Evolutionary conservation across 2,329 filamentous ascomycete species (phyloP), one percentile per base, ranked within the genome.

Genomic region (Pseudopithomyces chartarum): DNA sequence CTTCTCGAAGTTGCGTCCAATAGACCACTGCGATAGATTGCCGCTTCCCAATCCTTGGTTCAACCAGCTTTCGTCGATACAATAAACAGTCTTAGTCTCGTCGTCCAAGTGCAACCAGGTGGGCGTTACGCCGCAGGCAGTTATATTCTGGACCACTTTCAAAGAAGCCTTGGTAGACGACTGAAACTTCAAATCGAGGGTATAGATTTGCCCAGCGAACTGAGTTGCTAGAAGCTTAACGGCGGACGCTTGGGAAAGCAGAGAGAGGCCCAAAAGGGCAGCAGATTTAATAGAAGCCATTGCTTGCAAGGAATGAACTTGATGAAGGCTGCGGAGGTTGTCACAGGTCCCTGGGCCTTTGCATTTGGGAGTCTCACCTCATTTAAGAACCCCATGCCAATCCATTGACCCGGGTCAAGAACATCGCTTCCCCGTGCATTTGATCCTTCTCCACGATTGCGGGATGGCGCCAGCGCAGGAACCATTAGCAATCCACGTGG

Each of bases 251-350:
- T 53, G 48, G 2, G 55, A 57, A 33, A 57, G 48, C 42, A 53
- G 36, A 36, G 54, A 39, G 15, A 57, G 36, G 36, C 55, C 55
- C 34, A 57, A 23, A 40, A 57, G 36, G 38, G 38, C 38, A 26
- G 53, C 19, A 29, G 44, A 48, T 42, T 49, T 49, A 22, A 53
- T 46, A 17, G 55, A 32, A 42, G 55, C 55, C 55, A 57, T 57
- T 51, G 34, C 36, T 50, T n/a, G n/a, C 42, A 34, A 17, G 20
- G 23, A 33, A 19, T 10, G 20, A 42, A 23, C 15, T 50, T 33
- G 36, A 50, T 36, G 36, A 40, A 42, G 36, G 38, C 48, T 34
- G 48, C 36, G 17, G 17, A 43, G 20, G 22, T 43, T 34, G 15
- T 32, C 47, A 40, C 47, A 50, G 47, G 34, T 40, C 47, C 46